Evolutionary conservation across 2,329 filamentous ascomycete species (phyloP).

Genomic region (Arthrobotrys sinensis): DNA sequence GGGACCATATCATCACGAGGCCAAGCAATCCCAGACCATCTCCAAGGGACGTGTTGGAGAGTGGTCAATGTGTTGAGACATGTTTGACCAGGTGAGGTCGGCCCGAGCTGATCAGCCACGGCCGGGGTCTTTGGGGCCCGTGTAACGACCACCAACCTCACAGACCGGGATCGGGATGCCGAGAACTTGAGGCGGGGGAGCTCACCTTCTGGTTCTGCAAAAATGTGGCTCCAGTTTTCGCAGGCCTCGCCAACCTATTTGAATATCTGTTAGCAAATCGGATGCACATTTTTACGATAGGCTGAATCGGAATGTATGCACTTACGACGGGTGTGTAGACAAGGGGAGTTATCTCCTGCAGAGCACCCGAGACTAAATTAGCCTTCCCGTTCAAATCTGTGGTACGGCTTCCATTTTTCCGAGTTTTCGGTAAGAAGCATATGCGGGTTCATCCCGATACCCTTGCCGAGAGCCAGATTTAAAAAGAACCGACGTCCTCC

Average conservation of each 20-base stretch:
- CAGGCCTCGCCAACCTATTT: constrained; percentile 85
- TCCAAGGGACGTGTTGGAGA: constrained; percentile 12
- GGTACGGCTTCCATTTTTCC: constrained; percentile 53
- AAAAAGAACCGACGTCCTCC: constrained; percentile 54
- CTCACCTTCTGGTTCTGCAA: constrained; percentile 88
- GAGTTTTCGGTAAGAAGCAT: constrained; percentile 55
- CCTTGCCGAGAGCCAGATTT: constrained; percentile 58
- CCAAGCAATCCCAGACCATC: background rate
- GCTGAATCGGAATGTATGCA: constrained; percentile 59
- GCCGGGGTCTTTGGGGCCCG: constrained; percentile 14
- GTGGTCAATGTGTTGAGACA: constrained; percentile 49
- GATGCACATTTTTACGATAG: constrained; percentile 44
- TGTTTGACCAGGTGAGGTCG: constrained; percentile 60
- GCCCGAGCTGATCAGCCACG: constrained; percentile 38
- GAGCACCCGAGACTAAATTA: constrained; percentile 56
- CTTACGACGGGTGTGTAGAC: constrained; percentile 85
- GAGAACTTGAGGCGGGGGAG: constrained; percentile 35
- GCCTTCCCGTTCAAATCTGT: constrained; percentile 55
- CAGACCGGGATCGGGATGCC: constrained; percentile 55
- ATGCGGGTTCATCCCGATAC: constrained; percentile 60
- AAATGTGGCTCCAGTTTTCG: constrained; percentile 94
- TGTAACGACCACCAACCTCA: constrained; percentile 38
- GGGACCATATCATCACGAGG: background rate
- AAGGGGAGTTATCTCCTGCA: constrained; percentile 82
- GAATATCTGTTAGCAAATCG: constrained; percentile 42